These are phyloP conservation scores for Rhizophlyctis rosea DNA, from an alignment of 192 early-diverging fungal species.

Conservation along the genomic window DNA sequence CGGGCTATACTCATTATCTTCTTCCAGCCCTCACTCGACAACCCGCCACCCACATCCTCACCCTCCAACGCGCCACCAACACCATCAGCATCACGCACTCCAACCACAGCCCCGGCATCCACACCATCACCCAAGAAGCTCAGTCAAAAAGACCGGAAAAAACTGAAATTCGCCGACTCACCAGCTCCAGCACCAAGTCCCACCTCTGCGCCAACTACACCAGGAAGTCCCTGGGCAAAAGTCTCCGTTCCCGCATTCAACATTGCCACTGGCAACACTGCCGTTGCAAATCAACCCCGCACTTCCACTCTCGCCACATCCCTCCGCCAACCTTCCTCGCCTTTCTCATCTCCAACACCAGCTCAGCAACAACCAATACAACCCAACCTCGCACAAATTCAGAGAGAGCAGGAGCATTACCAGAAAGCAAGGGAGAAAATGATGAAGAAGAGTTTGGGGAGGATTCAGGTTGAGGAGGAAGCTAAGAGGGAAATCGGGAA, in stretches of 20 bases:
- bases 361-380: constrained; percentile 13
- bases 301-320: no score
- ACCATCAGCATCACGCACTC: background rate
- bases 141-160: background rate
- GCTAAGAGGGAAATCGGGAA: constrained; percentile 32
- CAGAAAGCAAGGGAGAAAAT: background rate
- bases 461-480: constrained; percentile 37
- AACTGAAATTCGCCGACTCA: no score
- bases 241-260: no score
- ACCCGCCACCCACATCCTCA: background rate
- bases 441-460: constrained; percentile 26
- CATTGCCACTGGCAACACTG: no score
- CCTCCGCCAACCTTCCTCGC: background rate
- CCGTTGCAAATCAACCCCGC: no score
- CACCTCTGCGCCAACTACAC: no score
- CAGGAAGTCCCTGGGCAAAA: no score
- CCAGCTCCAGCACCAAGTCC: no score
- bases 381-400: constrained; percentile 37
- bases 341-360: background rate
- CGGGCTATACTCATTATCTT: no score
- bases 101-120: background rate
- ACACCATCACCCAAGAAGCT: background rate
- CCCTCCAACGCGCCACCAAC: background rate
- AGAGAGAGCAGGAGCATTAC: constrained; percentile 29
- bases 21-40: no score